Evolutionary conservation across 257 asterid genomes (phyloP).

Genomic region (Solanum neorickii): DNA sequence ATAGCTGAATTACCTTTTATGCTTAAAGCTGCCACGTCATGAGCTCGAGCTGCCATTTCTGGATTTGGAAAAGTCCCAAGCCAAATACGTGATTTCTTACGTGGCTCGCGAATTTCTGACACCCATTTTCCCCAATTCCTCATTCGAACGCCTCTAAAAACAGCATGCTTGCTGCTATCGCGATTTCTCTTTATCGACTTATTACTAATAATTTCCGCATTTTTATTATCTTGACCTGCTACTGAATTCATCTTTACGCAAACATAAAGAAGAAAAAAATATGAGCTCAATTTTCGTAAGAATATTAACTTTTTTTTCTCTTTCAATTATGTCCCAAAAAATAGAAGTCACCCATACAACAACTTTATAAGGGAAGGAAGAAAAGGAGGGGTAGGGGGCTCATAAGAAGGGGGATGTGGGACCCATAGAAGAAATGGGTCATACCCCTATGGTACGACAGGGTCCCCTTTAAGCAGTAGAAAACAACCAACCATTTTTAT

Average conservation of each 20-base stretch:
- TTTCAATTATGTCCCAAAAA: slow-evolving; percentile 15
- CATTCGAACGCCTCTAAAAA: slow-evolving; percentile 78
- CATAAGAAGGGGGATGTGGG: not conserved
- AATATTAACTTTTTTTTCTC: not conserved
- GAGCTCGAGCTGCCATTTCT: slow-evolving; percentile 95
- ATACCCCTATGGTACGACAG: slow-evolving; percentile 18
- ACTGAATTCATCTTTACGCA: not conserved
- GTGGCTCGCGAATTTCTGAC: slow-evolving; percentile 74
- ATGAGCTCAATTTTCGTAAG: not conserved
- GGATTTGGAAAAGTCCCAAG: slow-evolving; percentile 70
- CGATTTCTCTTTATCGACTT: slow-evolving; percentile 38
- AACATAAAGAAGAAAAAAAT: not conserved
- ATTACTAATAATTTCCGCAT: not conserved
- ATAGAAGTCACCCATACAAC: slow-evolving; percentile 13
- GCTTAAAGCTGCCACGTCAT: slow-evolving; percentile 75
- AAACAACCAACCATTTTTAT: slow-evolving; percentile 20
- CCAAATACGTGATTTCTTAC: slow-evolving; percentile 85
- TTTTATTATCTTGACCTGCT: not conserved
- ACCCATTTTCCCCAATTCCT: slow-evolving; percentile 95
- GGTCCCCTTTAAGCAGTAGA: slow-evolving; percentile 31
- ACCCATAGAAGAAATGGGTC: slow-evolving; percentile 32
- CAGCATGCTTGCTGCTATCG: slow-evolving; percentile 44
- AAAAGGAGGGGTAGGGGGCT: not conserved
- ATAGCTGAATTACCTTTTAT: slow-evolving; percentile 66
- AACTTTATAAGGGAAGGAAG: slow-evolving; percentile 6